Evolutionary conservation across 2,329 filamentous ascomycete species (phyloP), one percentile per base, ranked within the genome.

Genomic region (Penicillium polonicum): DNA sequence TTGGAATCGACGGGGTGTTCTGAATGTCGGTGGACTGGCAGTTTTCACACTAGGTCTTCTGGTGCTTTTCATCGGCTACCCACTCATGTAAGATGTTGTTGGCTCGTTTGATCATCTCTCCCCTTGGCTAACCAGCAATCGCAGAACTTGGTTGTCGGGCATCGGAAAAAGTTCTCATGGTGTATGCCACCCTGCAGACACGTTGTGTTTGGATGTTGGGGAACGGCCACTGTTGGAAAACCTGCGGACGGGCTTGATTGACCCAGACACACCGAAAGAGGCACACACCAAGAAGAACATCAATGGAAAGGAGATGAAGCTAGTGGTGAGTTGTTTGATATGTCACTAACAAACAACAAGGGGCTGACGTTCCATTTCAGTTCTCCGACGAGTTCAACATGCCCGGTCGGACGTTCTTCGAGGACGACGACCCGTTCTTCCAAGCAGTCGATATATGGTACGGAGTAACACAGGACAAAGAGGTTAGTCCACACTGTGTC

Each of bases 351-450:
- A 9, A 9, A 17, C 2, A 4, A 21, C 17, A 25, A 29, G 15
- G 23, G 5, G 17, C 59, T 68, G 19, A 62, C 33, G 12, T 25
- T 23, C 29, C 2, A 31, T 35, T 23, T 5, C 60, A 84, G 79
- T 89, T 88, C 67, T 89, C 87, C 3, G 88, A 90, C 68, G 88
- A 90, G 67, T 90, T 90, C 72, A 88, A 88, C 61, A 81, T 73
- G 2, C 80, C 83, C 48, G 87, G 86, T 19, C 81, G 88, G 48
- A 88, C 86, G 3, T 90, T 90, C 66, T 90, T 89, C 68, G 82
- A 86, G 41, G 85, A 83, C 6, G 88, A 90, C 65, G 88, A 90
- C 68, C 82, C 88, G 0, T 90, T 81, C 68, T 89, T 86, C 67
- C 82, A 87, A 68, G 88, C 80, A 25, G 81, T 88, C 36, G 86